These are phyloP conservation scores for Oryza australiensis DNA, from an alignment of 176 grass and related monocot species.

Conservation along the genomic window DNA sequence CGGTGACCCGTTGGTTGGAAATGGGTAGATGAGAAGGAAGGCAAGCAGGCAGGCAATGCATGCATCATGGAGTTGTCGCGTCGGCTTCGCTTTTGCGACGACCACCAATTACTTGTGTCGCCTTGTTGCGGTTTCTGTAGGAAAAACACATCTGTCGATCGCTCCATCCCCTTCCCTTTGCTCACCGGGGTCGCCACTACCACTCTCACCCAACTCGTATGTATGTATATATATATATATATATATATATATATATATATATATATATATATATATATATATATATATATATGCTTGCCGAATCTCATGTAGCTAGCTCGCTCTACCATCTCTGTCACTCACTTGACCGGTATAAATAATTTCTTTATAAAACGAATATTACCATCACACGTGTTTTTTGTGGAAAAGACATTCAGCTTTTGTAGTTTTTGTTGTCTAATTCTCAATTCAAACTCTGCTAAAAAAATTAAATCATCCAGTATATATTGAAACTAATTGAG, in stretches of 20 bases:
- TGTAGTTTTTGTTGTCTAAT: no score
- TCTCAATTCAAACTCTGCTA: no score
- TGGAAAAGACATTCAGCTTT: not conserved
- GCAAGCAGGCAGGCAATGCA: not conserved
- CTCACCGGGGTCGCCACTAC: not conserved
- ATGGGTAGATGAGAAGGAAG: not conserved
- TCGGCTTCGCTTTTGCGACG: not conserved
- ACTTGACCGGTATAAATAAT: not conserved
- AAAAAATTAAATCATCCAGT: no score
- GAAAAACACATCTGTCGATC: not conserved
- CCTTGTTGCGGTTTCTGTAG: slow-evolving; percentile 13
- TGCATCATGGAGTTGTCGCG: slow-evolving; percentile 10
- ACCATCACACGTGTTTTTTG: not conserved
- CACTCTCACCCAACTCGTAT: not conserved
- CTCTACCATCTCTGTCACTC: not conserved
- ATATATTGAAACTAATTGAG: no score
- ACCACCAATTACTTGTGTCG: slow-evolving; percentile 1
- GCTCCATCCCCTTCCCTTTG: not conserved
- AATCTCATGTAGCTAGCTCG: not conserved
- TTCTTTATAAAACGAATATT: not conserved
- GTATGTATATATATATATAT: no score
- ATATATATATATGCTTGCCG: not conserved
- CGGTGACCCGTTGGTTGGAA: not conserved
- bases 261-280: no score
- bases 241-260: no score